phyloP scores from a whole-genome alignment of 2,329 filamentous ascomycete genomes.

The Colletotrichum sp. region DNA sequence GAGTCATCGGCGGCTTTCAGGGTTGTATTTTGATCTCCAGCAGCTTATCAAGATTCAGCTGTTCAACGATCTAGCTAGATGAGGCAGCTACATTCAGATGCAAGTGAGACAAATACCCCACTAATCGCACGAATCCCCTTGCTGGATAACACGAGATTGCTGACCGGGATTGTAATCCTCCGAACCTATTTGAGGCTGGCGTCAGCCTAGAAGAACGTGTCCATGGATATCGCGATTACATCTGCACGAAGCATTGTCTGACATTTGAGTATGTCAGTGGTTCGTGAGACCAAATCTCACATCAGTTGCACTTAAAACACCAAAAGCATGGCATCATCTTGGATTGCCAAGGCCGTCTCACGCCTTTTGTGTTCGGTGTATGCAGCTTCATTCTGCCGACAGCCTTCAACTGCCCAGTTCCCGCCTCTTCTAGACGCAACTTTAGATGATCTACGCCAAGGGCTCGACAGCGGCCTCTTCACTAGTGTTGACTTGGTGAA shows the following conservation, averaged over 20 bases:
- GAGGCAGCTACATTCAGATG: not conserved
- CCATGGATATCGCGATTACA: not conserved
- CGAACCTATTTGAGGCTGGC: not conserved
- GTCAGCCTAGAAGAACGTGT: not conserved
- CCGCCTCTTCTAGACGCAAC: not conserved
- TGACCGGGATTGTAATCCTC: not conserved
- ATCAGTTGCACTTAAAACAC: not conserved
- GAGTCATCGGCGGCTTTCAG: not conserved
- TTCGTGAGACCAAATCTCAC: not conserved
- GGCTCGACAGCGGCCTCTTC: slow-evolving; percentile 28
- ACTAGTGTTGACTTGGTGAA: slow-evolving; percentile 34
- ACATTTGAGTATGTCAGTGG: not conserved
- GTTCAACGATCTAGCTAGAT: not conserved
- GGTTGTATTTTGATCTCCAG: not conserved
- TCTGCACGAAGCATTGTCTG: not conserved
- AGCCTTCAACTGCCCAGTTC: not conserved
- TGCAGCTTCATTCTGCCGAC: not conserved
- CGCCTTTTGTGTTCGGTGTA: not conserved
- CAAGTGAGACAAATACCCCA: not conserved
- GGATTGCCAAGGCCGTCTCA: not conserved
- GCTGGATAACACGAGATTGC: not conserved
- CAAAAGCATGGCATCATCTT: not conserved
- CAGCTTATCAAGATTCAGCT: not conserved
- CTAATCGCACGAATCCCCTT: not conserved
- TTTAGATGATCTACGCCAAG: not conserved